Percentiles rank a stretch among this genome's conserved stretches.
phyloP scores from a whole-genome alignment of 148 eudicot genomes.

The Cornus controversa region DNA sequence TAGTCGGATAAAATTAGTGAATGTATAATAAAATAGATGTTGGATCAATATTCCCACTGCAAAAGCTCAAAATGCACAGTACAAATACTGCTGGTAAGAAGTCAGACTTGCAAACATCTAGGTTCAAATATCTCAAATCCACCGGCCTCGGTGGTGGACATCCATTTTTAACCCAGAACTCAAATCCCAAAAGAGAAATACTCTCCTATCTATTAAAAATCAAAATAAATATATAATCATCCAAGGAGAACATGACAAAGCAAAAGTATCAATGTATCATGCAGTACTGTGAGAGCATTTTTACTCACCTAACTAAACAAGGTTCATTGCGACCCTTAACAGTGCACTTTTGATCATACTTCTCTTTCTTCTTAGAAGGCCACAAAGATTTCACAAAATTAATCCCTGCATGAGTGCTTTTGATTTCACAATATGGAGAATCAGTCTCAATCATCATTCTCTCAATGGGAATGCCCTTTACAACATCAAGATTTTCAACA shows the following conservation, averaged over 20 bases:
- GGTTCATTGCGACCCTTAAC: conserved; percentile 98
- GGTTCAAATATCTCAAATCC: neutral
- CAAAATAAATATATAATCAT: too few relatives aligned
- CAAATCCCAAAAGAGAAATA: neutral
- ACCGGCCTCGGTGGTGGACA: neutral
- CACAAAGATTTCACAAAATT: conserved; percentile 70
- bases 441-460: conserved; percentile 98
- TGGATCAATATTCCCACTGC: too few relatives aligned
- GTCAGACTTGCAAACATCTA: neutral
- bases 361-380: conserved; percentile 98
- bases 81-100: neutral
- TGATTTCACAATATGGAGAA: conserved; percentile 97
- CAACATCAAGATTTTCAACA: conserved; percentile 83
- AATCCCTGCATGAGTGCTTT: conserved; percentile 96
- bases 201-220: neutral
- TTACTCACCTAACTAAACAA: conserved; percentile 80
- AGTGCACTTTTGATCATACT: conserved; percentile 73
- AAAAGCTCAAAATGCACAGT: too few relatives aligned
- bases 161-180: neutral
- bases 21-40: too few relatives aligned
- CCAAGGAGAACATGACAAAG: neutral
- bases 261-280: neutral
- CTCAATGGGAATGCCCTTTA: conserved; percentile 79
- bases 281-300: neutral
- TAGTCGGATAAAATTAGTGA: too few relatives aligned